A percentile compares a stretch with the other conserved stretches of the same genome.
These are phyloP conservation scores for Pharus latifolius DNA, from an alignment of 176 grass and related monocot genomes.

Conservation along the genomic window DNA sequence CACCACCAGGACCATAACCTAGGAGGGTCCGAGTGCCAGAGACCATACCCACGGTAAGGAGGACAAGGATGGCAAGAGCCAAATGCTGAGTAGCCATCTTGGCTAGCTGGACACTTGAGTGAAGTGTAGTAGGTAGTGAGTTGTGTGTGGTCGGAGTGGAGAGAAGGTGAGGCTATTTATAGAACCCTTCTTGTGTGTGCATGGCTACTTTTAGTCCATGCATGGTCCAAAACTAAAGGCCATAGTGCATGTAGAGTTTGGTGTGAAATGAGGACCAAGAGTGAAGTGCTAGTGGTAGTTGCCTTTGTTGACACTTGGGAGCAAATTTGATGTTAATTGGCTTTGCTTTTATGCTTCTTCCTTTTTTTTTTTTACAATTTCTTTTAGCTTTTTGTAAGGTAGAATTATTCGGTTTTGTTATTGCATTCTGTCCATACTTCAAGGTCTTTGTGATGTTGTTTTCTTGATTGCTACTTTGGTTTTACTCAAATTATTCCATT, in stretches of 20 bases:
- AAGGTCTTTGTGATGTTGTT: constrained; percentile 15
- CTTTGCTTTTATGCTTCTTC: not conserved
- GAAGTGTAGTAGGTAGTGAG: not conserved
- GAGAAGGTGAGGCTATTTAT: constrained; percentile 21
- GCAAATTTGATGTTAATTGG: not conserved
- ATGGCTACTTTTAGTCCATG: not conserved
- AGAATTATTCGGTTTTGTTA: constrained; percentile 8
- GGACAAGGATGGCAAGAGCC: constrained; percentile 27
- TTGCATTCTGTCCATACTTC: constrained; percentile 19
- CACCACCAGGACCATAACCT: not conserved
- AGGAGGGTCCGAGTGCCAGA: constrained; percentile 2
- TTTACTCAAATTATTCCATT: not conserved
- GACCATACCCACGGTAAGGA: constrained; percentile 26
- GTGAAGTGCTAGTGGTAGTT: not conserved
- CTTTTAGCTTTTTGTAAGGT: not conserved
- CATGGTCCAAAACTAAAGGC: constrained; percentile 13
- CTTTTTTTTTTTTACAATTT: not conserved
- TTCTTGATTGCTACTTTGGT: constrained; percentile 5
- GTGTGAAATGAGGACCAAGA: constrained; percentile 30
- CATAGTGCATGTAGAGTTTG: constrained; percentile 3
- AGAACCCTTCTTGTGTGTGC: constrained; percentile 15
- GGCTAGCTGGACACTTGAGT: not conserved
- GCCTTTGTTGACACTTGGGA: constrained; percentile 21
- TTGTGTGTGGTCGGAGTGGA: constrained; percentile 7
- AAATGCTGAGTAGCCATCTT: constrained; percentile 38